Evolutionary conservation across 108 stramenopile species (phyloP).

Genomic region (Pseudonitzschia multistriata): DNA sequence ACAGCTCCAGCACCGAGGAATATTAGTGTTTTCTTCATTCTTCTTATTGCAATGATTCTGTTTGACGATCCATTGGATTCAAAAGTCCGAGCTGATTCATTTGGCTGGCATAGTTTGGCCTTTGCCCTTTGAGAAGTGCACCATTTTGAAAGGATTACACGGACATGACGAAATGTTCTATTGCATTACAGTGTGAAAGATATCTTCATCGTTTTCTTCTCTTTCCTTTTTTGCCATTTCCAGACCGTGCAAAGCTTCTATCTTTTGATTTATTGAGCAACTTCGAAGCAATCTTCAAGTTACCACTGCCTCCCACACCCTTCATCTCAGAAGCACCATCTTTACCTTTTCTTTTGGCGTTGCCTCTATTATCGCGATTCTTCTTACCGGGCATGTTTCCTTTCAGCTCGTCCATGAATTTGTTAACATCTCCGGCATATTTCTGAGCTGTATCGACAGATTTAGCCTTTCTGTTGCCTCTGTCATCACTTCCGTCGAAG

Average conservation of each 20-base stretch:
- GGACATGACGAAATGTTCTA: too few relatives aligned
- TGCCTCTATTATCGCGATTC: conserved; percentile 6
- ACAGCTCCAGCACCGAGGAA: too few relatives aligned
- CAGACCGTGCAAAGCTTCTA: conserved; percentile 1
- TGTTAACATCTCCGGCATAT: conserved; percentile 71
- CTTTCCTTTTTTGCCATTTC: conserved; percentile 15
- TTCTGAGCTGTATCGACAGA: conserved; percentile 58
- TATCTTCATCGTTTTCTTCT: conserved; percentile 8
- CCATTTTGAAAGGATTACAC: too few relatives aligned
- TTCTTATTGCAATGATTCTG: too few relatives aligned
- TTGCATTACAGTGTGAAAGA: background rate
- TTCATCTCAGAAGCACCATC: conserved; percentile 84
- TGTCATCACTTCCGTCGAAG: conserved; percentile 21
- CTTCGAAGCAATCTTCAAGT: conserved; percentile 78
- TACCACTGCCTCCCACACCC: conserved; percentile 65
- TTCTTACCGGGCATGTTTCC: conserved; percentile 62
- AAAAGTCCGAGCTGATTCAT: too few relatives aligned
- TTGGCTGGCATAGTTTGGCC: too few relatives aligned
- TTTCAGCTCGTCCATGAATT: conserved; percentile 63
- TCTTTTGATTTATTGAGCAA: conserved; percentile 35
- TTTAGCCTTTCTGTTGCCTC: conserved; percentile 32
- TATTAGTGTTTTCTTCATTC: too few relatives aligned
- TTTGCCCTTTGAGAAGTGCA: too few relatives aligned
- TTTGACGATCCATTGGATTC: too few relatives aligned
- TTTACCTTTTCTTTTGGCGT: conserved; percentile 58